A percentile compares a stretch with the other conserved stretches of the same genome.
phyloP scores from a whole-genome alignment of 164 flowering plant species.

The Aristolochia contorta region DNA sequence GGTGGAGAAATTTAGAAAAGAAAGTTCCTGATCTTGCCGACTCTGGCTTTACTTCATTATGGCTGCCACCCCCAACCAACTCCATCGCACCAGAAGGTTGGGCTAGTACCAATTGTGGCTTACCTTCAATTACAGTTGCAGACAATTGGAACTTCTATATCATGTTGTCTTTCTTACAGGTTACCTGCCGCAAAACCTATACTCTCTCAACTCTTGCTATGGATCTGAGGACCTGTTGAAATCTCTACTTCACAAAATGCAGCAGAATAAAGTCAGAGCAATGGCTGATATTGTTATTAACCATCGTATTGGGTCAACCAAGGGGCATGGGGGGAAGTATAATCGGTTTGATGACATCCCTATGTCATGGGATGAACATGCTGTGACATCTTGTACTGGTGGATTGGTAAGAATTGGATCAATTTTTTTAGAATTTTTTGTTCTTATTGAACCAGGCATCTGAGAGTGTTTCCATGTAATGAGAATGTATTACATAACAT shows the following conservation, averaged over 20 bases:
- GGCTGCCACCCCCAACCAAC: conserved; percentile 85
- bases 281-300: conserved; percentile 96
- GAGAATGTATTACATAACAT: no score
- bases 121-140: no score
- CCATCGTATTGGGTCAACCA: conserved; percentile 85
- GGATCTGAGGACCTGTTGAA: conserved; percentile 71
- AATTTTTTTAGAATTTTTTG: neutral
- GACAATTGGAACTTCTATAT: no score
- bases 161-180: conserved; percentile 29
- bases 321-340: conserved; percentile 78
- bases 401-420: conserved; percentile 54
- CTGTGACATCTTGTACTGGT: conserved; percentile 87
- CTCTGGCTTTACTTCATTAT: conserved; percentile 83
- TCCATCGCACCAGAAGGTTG: conserved; percentile 81
- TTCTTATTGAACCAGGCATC: no score
- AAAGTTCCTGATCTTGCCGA: conserved; percentile 73
- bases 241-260: conserved; percentile 63
- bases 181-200: conserved; percentile 85
- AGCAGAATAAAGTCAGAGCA: conserved; percentile 61
- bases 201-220: conserved; percentile 69
- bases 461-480: no score
- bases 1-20: conserved; percentile 78
- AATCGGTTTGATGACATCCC: conserved; percentile 93
- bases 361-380: conserved; percentile 79
- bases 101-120: neutral